Base-by-base conservation (phyloP, 352 stramenopile genomes). In the Phytopythium aichiense region DNA sequence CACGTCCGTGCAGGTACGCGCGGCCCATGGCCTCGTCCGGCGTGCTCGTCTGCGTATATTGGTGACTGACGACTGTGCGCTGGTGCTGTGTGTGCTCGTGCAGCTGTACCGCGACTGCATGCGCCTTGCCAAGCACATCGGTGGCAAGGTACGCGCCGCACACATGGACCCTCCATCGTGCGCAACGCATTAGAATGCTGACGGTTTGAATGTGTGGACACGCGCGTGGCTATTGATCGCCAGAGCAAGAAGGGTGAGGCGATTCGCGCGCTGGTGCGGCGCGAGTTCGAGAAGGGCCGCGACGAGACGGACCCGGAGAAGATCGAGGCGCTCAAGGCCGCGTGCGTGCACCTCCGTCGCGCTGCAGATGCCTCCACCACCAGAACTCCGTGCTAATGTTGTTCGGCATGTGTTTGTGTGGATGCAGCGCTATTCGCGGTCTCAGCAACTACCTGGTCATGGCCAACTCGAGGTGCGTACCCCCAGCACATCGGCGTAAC, bases 381-480 rank as follows among this genome's bases (percentile, higher is more conserved):
- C 22, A 18, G 16, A 20, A 8, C 0, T 20, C 12, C n/a, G 15
- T 16, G 30, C 15, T 38, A 8, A 40, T 18, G 16, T 0, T 31
- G 4, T 30, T 20, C 22, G n/a, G 18, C 4, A 18, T 56, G 38
- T 49, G 61, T 60, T 28, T 8, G 43, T 40, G 13, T n/a, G 13
- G 6, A 18, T 57, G 18, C 56, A 94, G 85, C 60, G 86, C 86
- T 25, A 71, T 95, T 31, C 84, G 86, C 56, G 86, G 86, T 46
- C 65, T 95, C 48, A 95, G 86, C 65, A 95, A 95, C 79, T 95
- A 95, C 69, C 66, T 95, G 42, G 77, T 95, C 66, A 73, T 95
- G 72, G 86, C 86, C 56, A 95, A 95, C 66, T 90, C 86, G 42
- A 93, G 76, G 79, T 88, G n/a, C 65, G 71, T 13, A 23, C 37